Percentiles rank a stretch among this genome's conserved stretches.
Conservation (phyloP, 805 yeast species). For the Spathaspora girioi region DNA sequence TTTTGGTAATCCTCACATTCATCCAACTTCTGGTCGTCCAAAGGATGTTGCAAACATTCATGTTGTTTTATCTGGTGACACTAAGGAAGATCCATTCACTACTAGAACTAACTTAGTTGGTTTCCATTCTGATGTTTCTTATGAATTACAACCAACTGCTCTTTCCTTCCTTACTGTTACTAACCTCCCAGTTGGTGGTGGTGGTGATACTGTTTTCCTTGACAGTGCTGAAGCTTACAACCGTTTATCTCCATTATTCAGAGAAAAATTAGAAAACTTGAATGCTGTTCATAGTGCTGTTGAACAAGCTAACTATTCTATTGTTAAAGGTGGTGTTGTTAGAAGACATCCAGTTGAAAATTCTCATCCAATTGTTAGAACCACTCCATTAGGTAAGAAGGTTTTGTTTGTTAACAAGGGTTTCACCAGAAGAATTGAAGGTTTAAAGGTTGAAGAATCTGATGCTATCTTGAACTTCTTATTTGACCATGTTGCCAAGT, state of each 20-base stretch:
- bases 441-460: conserved; percentile 36
- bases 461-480: conserved; percentile 31
- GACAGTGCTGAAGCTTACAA: conserved; percentile 39
- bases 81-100: conserved; percentile 10
- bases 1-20: conserved; percentile 41
- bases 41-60: conserved; percentile 27
- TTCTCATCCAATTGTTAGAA: conserved; percentile 37
- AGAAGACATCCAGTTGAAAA: conserved; percentile 34
- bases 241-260: conserved; percentile 35
- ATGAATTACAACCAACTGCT: conserved; percentile 41
- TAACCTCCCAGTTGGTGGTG: conserved; percentile 37
- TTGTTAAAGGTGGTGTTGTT: conserved; percentile 23
- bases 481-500: conserved; percentile 26
- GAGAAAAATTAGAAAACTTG: conserved; percentile 30
- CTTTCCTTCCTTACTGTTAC: conserved; percentile 33
- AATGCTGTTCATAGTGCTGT: conserved; percentile 35
- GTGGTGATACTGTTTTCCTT: conserved; percentile 39
- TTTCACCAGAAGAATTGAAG: conserved; percentile 34
- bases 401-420: conserved; percentile 32
- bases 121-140: conserved; percentile 37
- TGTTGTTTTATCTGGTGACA: conserved; percentile 21
- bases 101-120: conserved; percentile 24
- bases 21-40: conserved; percentile 43
- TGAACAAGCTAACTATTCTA: conserved; percentile 29
- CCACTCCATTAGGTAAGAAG: conserved; percentile 36